phyloP scores from a whole-genome alignment of 257 asterid genomes.

The Osmanthus fragrans region DNA sequence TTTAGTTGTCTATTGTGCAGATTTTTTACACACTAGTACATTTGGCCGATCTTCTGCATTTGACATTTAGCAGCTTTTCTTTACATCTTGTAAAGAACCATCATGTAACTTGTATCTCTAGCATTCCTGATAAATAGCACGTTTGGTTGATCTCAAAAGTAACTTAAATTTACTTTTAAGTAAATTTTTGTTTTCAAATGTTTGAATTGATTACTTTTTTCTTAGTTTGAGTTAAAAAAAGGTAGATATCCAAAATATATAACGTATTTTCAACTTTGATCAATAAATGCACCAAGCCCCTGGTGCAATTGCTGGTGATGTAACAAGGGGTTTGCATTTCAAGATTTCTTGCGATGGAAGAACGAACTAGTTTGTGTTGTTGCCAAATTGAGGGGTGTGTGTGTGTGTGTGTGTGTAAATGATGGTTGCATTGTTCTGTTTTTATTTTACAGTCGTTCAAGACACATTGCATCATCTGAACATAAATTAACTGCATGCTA shows the following conservation, averaged over 20 bases:
- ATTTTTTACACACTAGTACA: neutral
- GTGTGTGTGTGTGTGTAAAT: neutral
- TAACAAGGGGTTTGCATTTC: neutral
- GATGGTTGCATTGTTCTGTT: neutral
- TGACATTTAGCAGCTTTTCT: neutral
- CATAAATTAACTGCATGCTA: neutral
- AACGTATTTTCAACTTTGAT: neutral
- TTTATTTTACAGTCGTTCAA: too few relatives aligned
- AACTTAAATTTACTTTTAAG: neutral
- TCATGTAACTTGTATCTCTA: neutral
- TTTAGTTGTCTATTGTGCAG: neutral
- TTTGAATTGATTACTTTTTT: neutral
- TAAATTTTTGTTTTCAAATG: neutral
- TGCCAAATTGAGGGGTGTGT: neutral
- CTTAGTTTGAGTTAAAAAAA: neutral
- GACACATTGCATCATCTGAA: neutral
- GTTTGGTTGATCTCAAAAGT: neutral
- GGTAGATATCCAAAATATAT: neutral
- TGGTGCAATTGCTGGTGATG: neutral
- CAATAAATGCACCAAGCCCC: neutral
- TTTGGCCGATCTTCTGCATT: neutral
- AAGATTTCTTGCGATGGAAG: neutral
- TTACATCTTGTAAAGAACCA: neutral
- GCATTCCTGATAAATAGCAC: neutral
- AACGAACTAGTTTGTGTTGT: neutral